phyloP scores from a whole-genome alignment of 2,329 filamentous ascomycete species.

The Diaporthe sp. region DNA sequence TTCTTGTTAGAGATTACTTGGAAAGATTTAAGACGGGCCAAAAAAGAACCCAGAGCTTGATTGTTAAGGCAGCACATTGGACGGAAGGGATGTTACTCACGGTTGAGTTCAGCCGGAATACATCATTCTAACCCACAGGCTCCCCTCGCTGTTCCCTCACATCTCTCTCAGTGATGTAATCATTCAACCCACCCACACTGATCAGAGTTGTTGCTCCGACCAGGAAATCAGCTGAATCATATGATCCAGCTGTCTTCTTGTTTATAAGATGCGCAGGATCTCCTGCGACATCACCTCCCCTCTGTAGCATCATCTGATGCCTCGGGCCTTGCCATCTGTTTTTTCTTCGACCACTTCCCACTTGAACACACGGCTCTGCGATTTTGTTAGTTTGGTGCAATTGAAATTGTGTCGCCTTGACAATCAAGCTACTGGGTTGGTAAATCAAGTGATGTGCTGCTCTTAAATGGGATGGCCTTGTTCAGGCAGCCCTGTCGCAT shows the following conservation, averaged over 20 bases:
- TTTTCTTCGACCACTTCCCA: neutral
- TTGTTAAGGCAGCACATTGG: neutral
- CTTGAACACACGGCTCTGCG: neutral
- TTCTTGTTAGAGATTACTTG: neutral
- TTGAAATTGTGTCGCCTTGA: neutral
- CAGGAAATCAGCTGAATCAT: too few species aligned
- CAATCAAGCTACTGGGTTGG: neutral
- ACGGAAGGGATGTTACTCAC: neutral
- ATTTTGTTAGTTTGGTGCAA: neutral
- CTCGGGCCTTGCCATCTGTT: too few species aligned
- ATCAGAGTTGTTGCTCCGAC: too few species aligned
- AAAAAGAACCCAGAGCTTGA: neutral
- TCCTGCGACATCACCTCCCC: too few species aligned
- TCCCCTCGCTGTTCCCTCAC: neutral
- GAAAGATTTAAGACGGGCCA: neutral
- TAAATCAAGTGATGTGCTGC: neutral
- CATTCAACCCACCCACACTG: too few species aligned
- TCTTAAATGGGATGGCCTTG: neutral
- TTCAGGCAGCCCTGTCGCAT: too few species aligned
- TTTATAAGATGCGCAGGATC: too few species aligned
- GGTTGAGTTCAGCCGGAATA: neutral
- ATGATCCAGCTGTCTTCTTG: too few species aligned
- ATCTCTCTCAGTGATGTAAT: too few species aligned
- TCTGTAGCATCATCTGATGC: too few species aligned
- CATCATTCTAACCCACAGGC: neutral